These are phyloP conservation scores for Chaetoceros muelleri DNA, from an alignment of 108 stramenopile genomes.

Conservation along the genomic window DNA sequence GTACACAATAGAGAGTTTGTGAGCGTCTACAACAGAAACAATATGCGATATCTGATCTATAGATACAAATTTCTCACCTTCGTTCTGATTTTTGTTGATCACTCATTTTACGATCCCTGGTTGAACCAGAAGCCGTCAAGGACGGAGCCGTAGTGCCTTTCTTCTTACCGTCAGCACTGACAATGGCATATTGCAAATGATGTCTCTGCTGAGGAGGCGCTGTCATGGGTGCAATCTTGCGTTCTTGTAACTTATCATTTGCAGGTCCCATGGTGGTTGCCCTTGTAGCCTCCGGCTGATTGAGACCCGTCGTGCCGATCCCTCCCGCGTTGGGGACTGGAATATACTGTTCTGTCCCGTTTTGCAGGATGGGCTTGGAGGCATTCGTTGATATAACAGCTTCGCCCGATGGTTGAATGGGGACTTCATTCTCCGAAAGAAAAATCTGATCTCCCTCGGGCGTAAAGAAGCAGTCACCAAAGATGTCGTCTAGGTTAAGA, in stretches of 20 bases:
- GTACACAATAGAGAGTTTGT: neutral
- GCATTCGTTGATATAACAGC: slow-evolving; percentile 30
- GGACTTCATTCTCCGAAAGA: slow-evolving; percentile 38
- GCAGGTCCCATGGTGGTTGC: slow-evolving; percentile 51
- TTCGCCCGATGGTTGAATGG: slow-evolving; percentile 34
- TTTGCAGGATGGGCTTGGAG: slow-evolving; percentile 10
- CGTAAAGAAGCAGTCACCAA: slow-evolving; percentile 85
- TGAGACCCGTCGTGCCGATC: slow-evolving; percentile 56
- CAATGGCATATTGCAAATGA: slow-evolving; percentile 68
- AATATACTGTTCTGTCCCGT: slow-evolving; percentile 19
- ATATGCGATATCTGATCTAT: neutral
- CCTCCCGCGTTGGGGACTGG: slow-evolving; percentile 65
- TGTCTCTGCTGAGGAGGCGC: slow-evolving; percentile 68
- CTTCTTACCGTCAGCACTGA: slow-evolving; percentile 4
- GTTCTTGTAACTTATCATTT: slow-evolving; percentile 11
- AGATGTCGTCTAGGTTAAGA: slow-evolving; percentile 83
- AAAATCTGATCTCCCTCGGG: slow-evolving; percentile 83
- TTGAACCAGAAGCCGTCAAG: slow-evolving; percentile 8
- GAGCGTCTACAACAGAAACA: neutral
- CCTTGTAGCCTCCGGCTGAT: slow-evolving; percentile 31
- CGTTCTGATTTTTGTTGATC: slow-evolving; percentile 65
- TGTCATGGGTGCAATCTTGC: slow-evolving; percentile 40
- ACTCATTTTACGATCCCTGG: slow-evolving; percentile 41
- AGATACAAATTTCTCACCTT: slow-evolving; percentile 29
- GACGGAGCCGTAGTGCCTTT: neutral